These are phyloP conservation scores for Globisporangium okanoganense DNA, from an alignment of 352 stramenopile genomes.

Conservation along the genomic window DNA sequence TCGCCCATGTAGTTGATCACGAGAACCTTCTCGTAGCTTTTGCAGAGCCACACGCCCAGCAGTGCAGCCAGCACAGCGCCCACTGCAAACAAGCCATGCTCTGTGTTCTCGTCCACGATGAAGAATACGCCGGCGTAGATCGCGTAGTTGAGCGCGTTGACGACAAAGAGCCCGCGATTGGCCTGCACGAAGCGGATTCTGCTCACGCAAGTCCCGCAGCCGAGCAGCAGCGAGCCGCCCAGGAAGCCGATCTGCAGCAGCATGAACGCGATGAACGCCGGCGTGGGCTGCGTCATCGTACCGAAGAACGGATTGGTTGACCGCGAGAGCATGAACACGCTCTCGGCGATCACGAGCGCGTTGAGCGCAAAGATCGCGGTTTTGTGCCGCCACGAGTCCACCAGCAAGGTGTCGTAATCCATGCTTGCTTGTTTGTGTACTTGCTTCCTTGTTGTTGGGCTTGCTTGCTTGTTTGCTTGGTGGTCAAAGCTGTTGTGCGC, in stretches of 20 bases:
- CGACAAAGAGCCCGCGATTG: constrained; percentile 23
- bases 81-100: constrained; percentile 1
- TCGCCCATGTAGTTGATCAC: constrained; percentile 11
- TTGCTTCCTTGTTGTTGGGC: not conserved
- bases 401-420: not conserved
- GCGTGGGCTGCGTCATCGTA: constrained; percentile 22
- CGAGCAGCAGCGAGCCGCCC: constrained; percentile 19
- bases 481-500: not conserved
- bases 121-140: constrained; percentile 23
- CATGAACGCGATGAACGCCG: constrained; percentile 31
- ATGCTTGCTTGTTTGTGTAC: not conserved
- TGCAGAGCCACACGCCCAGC: constrained; percentile 26
- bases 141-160: constrained; percentile 21
- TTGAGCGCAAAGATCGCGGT: constrained; percentile 28
- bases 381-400: constrained; percentile 25
- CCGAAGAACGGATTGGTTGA: constrained; percentile 34
- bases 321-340: constrained; percentile 24
- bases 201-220: constrained; percentile 24
- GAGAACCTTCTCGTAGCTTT: constrained; percentile 19
- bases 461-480: not conserved
- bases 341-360: constrained; percentile 25
- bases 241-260: constrained; percentile 29
- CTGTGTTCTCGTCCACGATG: constrained; percentile 9
- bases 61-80: constrained; percentile 15
- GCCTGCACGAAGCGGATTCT: constrained; percentile 21